Evolutionary conservation across 352 stramenopile species (phyloP), one percentile per base, ranked within the genome.

Genomic region (Lagenidium sp.): DNA sequence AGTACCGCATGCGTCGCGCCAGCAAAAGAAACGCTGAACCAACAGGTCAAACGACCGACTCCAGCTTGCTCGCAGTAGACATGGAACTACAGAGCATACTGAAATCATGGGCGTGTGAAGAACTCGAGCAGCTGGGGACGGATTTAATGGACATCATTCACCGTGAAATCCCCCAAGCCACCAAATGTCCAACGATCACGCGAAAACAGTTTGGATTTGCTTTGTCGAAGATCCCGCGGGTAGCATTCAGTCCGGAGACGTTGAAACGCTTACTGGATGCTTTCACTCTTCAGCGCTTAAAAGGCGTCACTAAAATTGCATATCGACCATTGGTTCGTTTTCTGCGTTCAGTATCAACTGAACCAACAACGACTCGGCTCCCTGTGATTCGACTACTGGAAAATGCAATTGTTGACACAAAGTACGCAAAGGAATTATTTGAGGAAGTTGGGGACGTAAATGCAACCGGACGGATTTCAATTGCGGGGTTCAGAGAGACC

Each of bases 151-250:
- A 41, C 18, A 57, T 60, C 39, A 71, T 85, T 13, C 65, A 80
- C 24, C 29, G 12, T 5, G 63, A 80, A 21, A 25, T 63, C 13
- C 55, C 59, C 7, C 42, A 64, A 6, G 64, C 60, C 16, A 47
- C 46, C 38, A 68, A 56, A 4, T 37, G 50, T 10, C 42, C 31
- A 12, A 16, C 59, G 2, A 36, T 82, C 30, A 59, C 65, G 1
- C 63, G 50, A 23, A 85, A 83, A 23, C 73, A 83, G 31, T 31
- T 85, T 2, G 47, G 55, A 3, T 85, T 77, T 46, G 62, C 79
- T 19, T 37, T 82, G 0, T 71, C 65, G 2, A 68, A 83, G 44
- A 48, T 50, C 3, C 54, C 65, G 2, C 55, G 55, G 4, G 44
- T 85, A 20, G 69, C 65, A 4, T 46, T 85, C 10, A 54, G 63